These are phyloP conservation scores for Aureobasidium sp. DNA, from an alignment of 2,329 filamentous ascomycete genomes.

Conservation along the genomic window DNA sequence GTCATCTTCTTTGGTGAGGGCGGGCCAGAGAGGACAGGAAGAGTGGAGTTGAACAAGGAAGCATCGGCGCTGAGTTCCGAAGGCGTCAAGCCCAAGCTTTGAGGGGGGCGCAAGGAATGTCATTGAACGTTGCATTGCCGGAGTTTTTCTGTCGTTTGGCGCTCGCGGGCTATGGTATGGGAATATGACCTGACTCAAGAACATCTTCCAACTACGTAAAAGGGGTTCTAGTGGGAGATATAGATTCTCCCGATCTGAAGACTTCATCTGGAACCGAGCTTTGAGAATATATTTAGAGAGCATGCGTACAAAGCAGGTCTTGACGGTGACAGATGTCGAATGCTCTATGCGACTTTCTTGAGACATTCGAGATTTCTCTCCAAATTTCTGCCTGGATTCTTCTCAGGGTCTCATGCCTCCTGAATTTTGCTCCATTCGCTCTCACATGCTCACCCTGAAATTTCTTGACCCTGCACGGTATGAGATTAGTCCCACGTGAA, in stretches of 20 bases:
- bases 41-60: conserved; percentile 77
- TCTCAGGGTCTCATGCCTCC: too few species aligned
- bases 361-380: not conserved
- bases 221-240: not conserved
- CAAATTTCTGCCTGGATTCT: not conserved
- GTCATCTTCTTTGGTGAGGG: conserved; percentile 96
- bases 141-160: not conserved
- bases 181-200: not conserved
- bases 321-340: not conserved
- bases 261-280: not conserved
- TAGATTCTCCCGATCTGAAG: not conserved
- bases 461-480: not conserved
- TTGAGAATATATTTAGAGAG: not conserved
- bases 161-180: not conserved
- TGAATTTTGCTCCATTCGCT: not conserved
- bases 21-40: conserved; percentile 63
- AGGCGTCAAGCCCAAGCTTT: conserved; percentile 21
- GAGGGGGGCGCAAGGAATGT: not conserved
- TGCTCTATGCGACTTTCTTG: not conserved
- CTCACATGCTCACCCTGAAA: not conserved
- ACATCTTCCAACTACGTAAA: not conserved
- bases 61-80: conserved; percentile 50
- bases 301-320: not conserved
- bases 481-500: not conserved
- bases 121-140: conserved; percentile 9